Evolutionary conservation across 2,329 filamentous ascomycete genomes (phyloP).

Genomic region (Colletotrichum sp.): DNA sequence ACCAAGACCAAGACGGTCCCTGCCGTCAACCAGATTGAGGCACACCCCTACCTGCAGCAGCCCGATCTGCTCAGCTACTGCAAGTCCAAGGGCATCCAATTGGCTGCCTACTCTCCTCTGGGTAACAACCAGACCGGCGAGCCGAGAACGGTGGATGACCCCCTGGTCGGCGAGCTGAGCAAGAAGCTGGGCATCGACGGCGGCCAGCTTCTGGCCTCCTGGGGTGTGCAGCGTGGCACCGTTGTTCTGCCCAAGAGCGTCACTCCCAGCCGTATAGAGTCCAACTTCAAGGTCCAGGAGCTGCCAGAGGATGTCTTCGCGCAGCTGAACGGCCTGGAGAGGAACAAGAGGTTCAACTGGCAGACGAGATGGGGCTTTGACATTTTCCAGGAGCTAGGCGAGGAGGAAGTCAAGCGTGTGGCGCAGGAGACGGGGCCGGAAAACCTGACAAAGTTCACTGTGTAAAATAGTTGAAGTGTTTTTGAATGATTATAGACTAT

Average conservation of each 20-base stretch:
- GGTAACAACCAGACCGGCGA: conserved; percentile 55
- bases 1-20: conserved; percentile 59
- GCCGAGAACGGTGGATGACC: conserved; percentile 54
- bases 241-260: conserved; percentile 74
- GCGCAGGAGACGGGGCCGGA: conserved; percentile 37
- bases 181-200: conserved; percentile 43
- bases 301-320: conserved; percentile 40
- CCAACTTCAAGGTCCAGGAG: conserved; percentile 58
- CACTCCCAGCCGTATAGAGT: conserved; percentile 69
- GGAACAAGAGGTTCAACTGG: conserved; percentile 48
- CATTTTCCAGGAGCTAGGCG: conserved; percentile 48
- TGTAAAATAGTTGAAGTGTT: conserved; percentile 16
- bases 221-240: conserved; percentile 71
- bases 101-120: conserved; percentile 70
- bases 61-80: conserved; percentile 61
- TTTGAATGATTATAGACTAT: not conserved
- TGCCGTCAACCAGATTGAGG: conserved; percentile 72
- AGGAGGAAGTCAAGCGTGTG: conserved; percentile 37
- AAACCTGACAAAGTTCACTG: conserved; percentile 39
- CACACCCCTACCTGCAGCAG: conserved; percentile 72
- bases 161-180: conserved; percentile 51
- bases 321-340: conserved; percentile 42
- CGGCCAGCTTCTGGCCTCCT: conserved; percentile 53
- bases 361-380: conserved; percentile 47
- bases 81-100: conserved; percentile 60